Percentiles rank a stretch among this genome's conserved stretches.
Conservation (phyloP, 345 rosid species). For the Pelargonium nanum region DNA sequence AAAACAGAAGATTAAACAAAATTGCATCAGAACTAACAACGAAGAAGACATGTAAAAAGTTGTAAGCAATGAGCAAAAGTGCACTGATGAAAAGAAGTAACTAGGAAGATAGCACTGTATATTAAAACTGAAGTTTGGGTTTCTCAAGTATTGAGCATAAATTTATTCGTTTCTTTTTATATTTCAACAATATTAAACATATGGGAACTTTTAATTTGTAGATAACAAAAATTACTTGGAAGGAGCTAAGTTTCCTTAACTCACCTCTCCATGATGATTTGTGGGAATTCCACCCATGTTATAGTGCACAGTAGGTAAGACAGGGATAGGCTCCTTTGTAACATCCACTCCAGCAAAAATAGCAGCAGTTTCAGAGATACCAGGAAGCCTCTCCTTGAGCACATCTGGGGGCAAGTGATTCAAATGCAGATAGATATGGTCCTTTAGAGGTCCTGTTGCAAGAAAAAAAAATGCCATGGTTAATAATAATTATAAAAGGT, state of each 20-base stretch:
- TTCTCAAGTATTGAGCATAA: neutral
- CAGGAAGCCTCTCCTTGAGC: slow-evolving; percentile 97
- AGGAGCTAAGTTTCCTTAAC: neutral
- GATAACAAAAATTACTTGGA: neutral
- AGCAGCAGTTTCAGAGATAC: slow-evolving; percentile 99
- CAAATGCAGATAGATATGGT: slow-evolving; percentile 86
- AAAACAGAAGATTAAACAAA: neutral
- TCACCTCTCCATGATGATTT: slow-evolving; percentile 80
- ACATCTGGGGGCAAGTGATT: slow-evolving; percentile 98
- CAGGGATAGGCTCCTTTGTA: slow-evolving; percentile 98
- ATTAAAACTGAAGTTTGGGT: neutral
- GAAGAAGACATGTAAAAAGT: too few species aligned
- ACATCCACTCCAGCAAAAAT: slow-evolving; percentile 99
- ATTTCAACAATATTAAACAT: too few species aligned
- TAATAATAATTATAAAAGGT: neutral
- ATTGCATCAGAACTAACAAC: neutral
- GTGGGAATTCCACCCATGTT: slow-evolving; percentile 99
- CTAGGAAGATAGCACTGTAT: neutral
- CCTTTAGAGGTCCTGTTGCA: slow-evolving; percentile 76
- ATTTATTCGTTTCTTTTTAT: neutral
- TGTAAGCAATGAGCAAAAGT: too few species aligned
- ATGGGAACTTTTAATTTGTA: neutral
- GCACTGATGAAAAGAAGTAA: neutral
- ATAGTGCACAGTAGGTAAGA: slow-evolving; percentile 94
- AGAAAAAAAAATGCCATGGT: slow-evolving; percentile 8